Evolutionary conservation across 305 asterid genomes (phyloP).

Genomic region (Fraxinus latifolia): DNA sequence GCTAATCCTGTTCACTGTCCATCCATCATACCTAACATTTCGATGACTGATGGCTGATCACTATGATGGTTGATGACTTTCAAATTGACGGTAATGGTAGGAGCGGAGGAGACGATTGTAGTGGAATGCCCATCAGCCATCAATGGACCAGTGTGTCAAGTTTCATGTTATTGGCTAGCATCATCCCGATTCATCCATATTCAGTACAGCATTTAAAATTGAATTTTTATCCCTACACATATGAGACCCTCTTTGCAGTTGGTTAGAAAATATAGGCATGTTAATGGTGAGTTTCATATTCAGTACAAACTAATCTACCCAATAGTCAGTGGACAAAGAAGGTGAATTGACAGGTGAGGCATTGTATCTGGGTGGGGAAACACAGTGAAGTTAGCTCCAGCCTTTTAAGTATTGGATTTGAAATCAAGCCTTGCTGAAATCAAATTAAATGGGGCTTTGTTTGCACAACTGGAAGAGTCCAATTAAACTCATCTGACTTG

Average conservation of each 20-base stretch:
- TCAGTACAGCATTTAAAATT: not conserved
- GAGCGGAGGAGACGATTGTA: not conserved
- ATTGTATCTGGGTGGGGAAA: conserved; percentile 36
- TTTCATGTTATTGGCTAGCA: not conserved
- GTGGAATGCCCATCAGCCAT: too few relatives aligned
- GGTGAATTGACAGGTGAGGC: conserved; percentile 54
- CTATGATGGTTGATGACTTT: not conserved
- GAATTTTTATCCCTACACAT: not conserved
- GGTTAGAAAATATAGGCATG: not conserved
- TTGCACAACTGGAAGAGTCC: not conserved
- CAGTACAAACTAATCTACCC: conserved; percentile 35
- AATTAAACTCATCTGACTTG: conserved; percentile 9
- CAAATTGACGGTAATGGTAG: not conserved
- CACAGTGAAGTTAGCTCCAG: too few relatives aligned
- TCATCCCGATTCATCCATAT: not conserved
- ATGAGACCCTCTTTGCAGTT: not conserved
- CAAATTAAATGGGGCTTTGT: not conserved
- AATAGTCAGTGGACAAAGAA: conserved; percentile 60
- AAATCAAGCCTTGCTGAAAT: conserved; percentile 70
- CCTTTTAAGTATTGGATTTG: conserved; percentile 55
- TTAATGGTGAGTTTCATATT: not conserved
- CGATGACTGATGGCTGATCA: not conserved
- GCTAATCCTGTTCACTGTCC: not conserved
- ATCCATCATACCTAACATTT: not conserved
- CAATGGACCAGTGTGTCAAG: too few relatives aligned